phyloP scores from a whole-genome alignment of 495 filamentous ascomycete species.

The Annulohypoxylon stygium region DNA sequence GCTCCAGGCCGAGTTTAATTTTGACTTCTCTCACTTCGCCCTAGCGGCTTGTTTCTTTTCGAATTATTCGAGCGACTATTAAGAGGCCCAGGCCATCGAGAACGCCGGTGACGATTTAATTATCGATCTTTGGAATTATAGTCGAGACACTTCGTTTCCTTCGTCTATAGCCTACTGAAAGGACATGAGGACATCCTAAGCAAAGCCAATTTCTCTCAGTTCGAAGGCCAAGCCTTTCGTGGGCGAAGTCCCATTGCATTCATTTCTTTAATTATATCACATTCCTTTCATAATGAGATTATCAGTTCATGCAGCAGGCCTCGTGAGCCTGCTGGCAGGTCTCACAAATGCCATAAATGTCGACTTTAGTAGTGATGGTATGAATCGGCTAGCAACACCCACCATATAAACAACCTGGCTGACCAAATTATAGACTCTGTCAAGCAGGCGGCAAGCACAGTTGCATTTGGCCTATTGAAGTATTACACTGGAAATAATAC shows the following conservation, averaged over 20 bases:
- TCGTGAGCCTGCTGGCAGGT: slow-evolving; percentile 48
- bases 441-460: slow-evolving; percentile 59
- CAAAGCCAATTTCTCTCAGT: slow-evolving; percentile 8
- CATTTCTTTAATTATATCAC: slow-evolving; percentile 17
- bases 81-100: slow-evolving; percentile 1
- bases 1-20: slow-evolving; percentile 47
- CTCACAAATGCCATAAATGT: slow-evolving; percentile 38
- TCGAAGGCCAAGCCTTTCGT: slow-evolving; percentile 40
- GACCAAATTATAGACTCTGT: slow-evolving; percentile 52
- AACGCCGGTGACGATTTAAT: slow-evolving; percentile 5
- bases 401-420: background rate
- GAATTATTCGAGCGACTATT: background rate
- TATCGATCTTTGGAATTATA: background rate
- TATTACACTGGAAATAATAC: slow-evolving; percentile 80
- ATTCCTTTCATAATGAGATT: slow-evolving; percentile 42
- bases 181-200: slow-evolving; percentile 41
- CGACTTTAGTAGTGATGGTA: slow-evolving; percentile 39
- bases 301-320: slow-evolving; percentile 36
- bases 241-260: slow-evolving; percentile 20
- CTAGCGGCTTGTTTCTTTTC: slow-evolving; percentile 17
- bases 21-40: slow-evolving; percentile 22
- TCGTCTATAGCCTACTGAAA: background rate
- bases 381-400: background rate
- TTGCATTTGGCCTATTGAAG: slow-evolving; percentile 61
- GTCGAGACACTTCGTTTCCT: slow-evolving; percentile 12